Percentiles rank a stretch among this genome's conserved stretches.
phyloP scores from a whole-genome alignment of 768 basidiomycete species.

The Tulasnella sp. region DNA sequence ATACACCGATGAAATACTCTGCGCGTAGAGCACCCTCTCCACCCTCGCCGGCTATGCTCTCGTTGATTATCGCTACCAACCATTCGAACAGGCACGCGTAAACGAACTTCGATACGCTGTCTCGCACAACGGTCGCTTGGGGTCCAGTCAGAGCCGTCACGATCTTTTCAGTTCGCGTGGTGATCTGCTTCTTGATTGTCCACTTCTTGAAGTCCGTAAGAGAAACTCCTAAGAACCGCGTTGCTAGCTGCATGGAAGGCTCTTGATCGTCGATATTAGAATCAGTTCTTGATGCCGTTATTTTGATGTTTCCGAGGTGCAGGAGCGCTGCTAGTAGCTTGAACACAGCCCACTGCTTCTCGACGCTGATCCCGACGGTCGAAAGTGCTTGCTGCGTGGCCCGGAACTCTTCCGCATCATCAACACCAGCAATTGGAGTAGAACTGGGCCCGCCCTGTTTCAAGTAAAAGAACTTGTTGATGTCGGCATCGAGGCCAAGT shows the following conservation, averaged over 20 bases:
- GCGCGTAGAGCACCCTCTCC: constrained; percentile 82
- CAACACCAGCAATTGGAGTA: constrained; percentile 80
- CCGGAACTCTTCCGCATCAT: constrained; percentile 92
- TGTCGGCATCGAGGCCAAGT: constrained; percentile 76
- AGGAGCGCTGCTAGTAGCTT: constrained; percentile 83
- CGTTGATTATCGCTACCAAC: constrained; percentile 95
- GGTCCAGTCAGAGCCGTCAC: constrained; percentile 72
- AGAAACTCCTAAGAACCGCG: constrained; percentile 82
- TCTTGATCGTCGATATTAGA: constrained; percentile 78
- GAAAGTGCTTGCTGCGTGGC: constrained; percentile 89
- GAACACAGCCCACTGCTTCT: constrained; percentile 98
- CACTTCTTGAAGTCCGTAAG: constrained; percentile 94
- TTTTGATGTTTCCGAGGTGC: constrained; percentile 96
- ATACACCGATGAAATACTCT: constrained; percentile 97
- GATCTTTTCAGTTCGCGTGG: constrained; percentile 91
- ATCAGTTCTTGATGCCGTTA: constrained; percentile 70
- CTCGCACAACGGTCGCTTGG: constrained; percentile 87
- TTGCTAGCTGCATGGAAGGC: constrained; percentile 64
- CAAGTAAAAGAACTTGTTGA: constrained; percentile 81
- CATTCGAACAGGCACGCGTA: constrained; percentile 99
- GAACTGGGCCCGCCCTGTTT: constrained; percentile 87
- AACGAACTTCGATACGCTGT: constrained; percentile 96
- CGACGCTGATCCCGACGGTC: constrained; percentile 94
- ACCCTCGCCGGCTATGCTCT: constrained; percentile 89
- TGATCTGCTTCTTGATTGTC: constrained; percentile 96